phyloP scores from a whole-genome alignment of 208 protist genomes.

The Acanthamoeba healyi region DNA sequence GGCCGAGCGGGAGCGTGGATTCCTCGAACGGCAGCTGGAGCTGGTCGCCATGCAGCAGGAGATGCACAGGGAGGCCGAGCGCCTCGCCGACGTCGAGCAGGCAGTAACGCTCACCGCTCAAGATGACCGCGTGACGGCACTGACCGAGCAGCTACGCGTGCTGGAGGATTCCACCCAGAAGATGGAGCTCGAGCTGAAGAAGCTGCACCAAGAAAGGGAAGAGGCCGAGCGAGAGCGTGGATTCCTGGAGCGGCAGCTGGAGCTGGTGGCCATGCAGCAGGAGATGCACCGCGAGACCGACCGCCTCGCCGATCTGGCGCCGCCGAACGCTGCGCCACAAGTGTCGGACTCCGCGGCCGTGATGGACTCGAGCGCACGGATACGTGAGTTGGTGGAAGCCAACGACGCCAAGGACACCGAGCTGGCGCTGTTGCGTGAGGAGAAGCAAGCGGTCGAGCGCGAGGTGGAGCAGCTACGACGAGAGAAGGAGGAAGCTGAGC shows the following conservation, averaged over 20 bases:
- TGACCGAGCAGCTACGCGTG: too few relatives aligned
- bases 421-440: neutral
- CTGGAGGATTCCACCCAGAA: too few relatives aligned
- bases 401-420: neutral
- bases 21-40: slow-evolving; percentile 2
- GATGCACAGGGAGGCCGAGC: neutral
- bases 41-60: neutral
- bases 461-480: neutral
- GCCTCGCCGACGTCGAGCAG: slow-evolving; percentile 10
- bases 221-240: neutral
- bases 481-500: neutral
- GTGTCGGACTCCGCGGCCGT: too few relatives aligned
- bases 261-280: neutral
- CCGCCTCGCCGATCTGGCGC: neutral
- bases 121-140: too few relatives aligned
- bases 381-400: neutral
- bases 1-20: neutral
- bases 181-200: too few relatives aligned
- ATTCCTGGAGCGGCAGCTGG: slow-evolving; percentile 8
- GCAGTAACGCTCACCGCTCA: too few relatives aligned
- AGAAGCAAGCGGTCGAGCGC: neutral
- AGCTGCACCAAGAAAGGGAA: too few relatives aligned
- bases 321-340: neutral
- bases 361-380: too few relatives aligned
- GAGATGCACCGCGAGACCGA: slow-evolving; percentile 23